Evolutionary conservation across 1,139 yeast species (phyloP).

Genomic region (Lodderomyces theae): DNA sequence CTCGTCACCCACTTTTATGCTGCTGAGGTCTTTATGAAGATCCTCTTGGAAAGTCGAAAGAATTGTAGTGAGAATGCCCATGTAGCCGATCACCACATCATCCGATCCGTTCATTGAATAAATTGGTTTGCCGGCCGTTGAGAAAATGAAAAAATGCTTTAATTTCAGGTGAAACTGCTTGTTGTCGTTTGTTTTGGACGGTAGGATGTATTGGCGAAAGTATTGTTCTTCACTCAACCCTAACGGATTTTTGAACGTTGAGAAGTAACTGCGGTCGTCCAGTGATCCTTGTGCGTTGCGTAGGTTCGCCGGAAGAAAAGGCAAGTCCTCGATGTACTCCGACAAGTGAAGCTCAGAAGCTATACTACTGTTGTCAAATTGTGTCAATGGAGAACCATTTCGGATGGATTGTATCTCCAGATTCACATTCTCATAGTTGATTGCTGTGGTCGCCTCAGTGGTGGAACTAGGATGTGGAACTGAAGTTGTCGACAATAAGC

Average conservation of each 20-base stretch:
- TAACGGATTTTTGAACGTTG: conserved; percentile 7
- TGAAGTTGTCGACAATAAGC: conserved; percentile 4
- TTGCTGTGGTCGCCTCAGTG: conserved; percentile 12
- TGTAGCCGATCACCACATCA: conserved; percentile 65
- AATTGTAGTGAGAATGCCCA: conserved; percentile 70
- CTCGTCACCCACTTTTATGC: conserved; percentile 27
- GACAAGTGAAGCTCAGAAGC: conserved; percentile 9
- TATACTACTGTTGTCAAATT: conserved; percentile 8
- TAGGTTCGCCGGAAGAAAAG: conserved; percentile 3
- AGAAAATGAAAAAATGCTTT: conserved; percentile 79
- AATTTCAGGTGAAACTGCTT: conserved; percentile 39
- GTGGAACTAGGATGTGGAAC: conserved; percentile 1
- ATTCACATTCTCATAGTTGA: conserved; percentile 12
- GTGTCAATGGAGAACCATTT: conserved; percentile 9
- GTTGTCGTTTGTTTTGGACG: conserved; percentile 24
- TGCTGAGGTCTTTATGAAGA: conserved; percentile 28
- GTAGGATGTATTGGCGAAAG: conserved; percentile 17
- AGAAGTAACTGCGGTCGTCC: neutral
- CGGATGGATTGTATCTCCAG: conserved; percentile 11
- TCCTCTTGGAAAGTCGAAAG: conserved; percentile 57
- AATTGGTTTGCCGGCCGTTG: conserved; percentile 91
- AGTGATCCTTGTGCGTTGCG: neutral
- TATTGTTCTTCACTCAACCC: conserved; percentile 14
- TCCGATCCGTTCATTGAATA: conserved; percentile 80
- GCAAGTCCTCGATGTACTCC: conserved; percentile 9